Evolutionary conservation across 2,329 filamentous ascomycete genomes (phyloP).

Genomic region (Spiromastix sp.): DNA sequence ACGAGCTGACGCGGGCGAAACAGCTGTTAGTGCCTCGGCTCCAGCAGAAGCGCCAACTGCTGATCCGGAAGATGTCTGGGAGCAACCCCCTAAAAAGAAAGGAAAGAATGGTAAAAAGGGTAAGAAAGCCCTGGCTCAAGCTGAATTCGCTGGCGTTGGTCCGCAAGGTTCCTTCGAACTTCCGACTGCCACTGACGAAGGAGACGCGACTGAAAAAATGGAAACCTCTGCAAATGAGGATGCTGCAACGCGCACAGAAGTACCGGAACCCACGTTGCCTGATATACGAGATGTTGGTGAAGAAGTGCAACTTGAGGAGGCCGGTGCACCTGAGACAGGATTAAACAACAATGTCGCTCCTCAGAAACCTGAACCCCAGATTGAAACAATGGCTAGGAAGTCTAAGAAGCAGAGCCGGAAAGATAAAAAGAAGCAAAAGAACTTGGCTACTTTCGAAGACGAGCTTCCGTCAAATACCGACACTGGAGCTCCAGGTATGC

Average conservation of each 20-base stretch:
- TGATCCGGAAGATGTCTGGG: conserved; percentile 1
- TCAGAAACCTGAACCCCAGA: conserved; percentile 2
- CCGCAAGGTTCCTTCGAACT: not conserved
- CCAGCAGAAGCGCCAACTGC: conserved; percentile 4
- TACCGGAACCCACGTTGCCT: not conserved
- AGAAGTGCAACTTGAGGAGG: not conserved
- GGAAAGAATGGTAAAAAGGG: conserved; percentile 16
- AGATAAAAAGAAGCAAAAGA: conserved; percentile 15
- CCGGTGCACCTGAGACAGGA: too few species aligned
- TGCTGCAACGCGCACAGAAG: not conserved
- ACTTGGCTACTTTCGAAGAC: conserved; percentile 4
- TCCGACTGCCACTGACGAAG: too few species aligned
- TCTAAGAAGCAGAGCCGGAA: conserved; percentile 19
- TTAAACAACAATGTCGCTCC: not conserved
- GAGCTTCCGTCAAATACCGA: not conserved
- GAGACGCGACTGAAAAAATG: not conserved
- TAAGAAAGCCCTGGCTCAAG: conserved; percentile 1
- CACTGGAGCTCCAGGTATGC: not conserved
- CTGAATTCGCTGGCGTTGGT: not conserved
- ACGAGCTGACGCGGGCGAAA: too few species aligned
- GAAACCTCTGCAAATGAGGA: not conserved
- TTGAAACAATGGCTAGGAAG: conserved; percentile 5
- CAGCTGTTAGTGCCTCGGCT: too few species aligned
- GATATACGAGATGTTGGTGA: not conserved
- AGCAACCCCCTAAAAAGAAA: conserved; percentile 13